Evolutionary conservation across 1,284 basidiomycete genomes (phyloP).

Genomic region (Malassezia globosa): DNA sequence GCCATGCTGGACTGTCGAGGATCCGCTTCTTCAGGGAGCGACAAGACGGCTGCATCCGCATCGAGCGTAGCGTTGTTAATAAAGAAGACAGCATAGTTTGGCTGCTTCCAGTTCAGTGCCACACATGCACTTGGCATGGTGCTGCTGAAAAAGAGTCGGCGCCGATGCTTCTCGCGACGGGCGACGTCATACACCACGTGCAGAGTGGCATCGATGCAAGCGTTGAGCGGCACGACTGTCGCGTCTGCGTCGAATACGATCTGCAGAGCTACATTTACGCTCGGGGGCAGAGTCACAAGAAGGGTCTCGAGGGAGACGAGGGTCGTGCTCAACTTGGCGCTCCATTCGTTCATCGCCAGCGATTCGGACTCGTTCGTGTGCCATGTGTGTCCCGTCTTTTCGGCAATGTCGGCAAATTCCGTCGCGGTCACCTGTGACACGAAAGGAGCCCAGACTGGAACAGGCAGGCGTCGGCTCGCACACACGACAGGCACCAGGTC

Average conservation of each 20-base stretch:
- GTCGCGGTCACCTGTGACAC: conserved; percentile 69
- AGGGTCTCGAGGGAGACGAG: conserved; percentile 33
- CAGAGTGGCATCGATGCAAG: conserved; percentile 42
- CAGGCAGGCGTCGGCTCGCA: conserved; percentile 61
- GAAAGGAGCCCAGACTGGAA: conserved; percentile 61
- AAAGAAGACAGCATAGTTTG: conserved; percentile 93
- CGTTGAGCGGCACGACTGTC: conserved; percentile 39
- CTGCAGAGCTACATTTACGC: conserved; percentile 37
- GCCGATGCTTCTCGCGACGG: conserved; percentile 27
- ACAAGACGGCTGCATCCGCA: conserved; percentile 23
- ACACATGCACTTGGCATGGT: conserved; percentile 49
- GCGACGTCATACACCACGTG: conserved; percentile 43
- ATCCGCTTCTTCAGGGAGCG: conserved; percentile 51
- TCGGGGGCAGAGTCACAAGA: conserved; percentile 19
- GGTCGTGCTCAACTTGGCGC: conserved; percentile 19
- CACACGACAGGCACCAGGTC: conserved; percentile 78
- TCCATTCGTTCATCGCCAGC: conserved; percentile 28
- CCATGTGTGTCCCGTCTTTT: conserved; percentile 20
- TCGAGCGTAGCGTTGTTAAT: conserved; percentile 57
- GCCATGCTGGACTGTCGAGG: conserved; percentile 61
- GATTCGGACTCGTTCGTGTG: conserved; percentile 16
- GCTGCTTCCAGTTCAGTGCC: conserved; percentile 96
- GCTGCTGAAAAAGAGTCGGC: conserved; percentile 41
- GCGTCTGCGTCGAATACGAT: conserved; percentile 21
- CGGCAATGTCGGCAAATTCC: conserved; percentile 65